Evolutionary conservation across 2,329 filamentous ascomycete genomes (phyloP), one percentile per base, ranked within the genome.

Genomic region (Neonectria faginata): DNA sequence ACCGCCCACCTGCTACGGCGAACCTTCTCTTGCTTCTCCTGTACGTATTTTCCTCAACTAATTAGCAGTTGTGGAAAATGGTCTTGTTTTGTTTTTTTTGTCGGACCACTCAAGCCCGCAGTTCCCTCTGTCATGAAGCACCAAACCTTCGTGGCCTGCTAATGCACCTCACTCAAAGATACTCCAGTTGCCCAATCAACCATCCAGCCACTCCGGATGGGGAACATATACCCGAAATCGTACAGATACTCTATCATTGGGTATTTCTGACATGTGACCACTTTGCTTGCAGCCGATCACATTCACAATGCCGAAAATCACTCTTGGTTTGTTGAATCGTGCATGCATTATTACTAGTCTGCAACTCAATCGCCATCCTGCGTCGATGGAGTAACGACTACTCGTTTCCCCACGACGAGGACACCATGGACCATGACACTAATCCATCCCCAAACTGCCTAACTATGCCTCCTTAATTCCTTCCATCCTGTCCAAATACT

Each of bases 161-260:
- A 56, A 54, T 47, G 48, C 44, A 54, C 50, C 27, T 47, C 39
- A 18, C 39, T 18, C 2, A 29, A 18, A 41, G 14, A 8, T 41
- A 10, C 16, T n/a, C 29, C 11, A 64, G 70, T 72, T 70, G 62
- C 66, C 69, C 52, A 69, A 72, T 70, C 67, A 71, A 70, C 70
- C 67, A 62, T 53, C 55, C 41, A 64, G 29, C 18, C 60, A 36
- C 22, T n/a, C 31, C 12, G 54, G 45, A 31, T 61, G 22, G 33
- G 36, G 27, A 14, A 11, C 14, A 39, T 14, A 39, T 27, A 41
- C 33, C 36, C 53, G 45, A 36, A 45, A 45, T 20, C 36, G 25
- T 27, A 14, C 20, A 27, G 11, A 10, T 48, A 7, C 22, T 16
- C 10, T 25, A 5, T 10, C 16, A 10, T n/a, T 48, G 22, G 25